Base-by-base conservation (phyloP, 306 rosid species). In the Dalbergia cochinchinensis region DNA sequence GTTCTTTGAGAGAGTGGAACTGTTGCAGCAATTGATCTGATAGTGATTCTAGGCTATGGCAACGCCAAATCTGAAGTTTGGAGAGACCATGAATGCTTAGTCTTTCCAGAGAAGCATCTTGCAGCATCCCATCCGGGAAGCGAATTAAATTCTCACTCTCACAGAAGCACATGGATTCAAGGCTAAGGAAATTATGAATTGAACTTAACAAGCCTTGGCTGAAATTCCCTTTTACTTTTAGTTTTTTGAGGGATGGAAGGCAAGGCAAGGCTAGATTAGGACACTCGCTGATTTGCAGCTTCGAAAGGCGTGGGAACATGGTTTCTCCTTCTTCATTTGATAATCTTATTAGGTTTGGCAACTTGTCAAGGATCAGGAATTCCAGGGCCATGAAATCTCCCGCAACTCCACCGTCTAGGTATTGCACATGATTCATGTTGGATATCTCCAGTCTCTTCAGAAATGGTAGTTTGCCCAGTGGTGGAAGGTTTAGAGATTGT, bases 191-290 rank as follows among this genome's bases (percentile, higher is more conserved):
- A 13, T 65, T 80, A 16, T 18, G n/a, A 13, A 73, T 65, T 42
- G 69, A 80, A 13, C 53, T 3, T 47, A 11, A 10, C 11, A 47
- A 47, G 15, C 2, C 53, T 10, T 47, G 60, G 42, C 0, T 47
- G 61, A 42, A 47, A 47, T 48, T 14, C 60, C 19, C 60, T 8
- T 1, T 7, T 11, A 54, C 48, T 5, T 0, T 5, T 11, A 73
- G 57, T 41, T 41, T 9, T 11, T 7, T 58, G 11, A 73, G 48
- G 53, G 70, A 78, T 11, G 75, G 50, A 44, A 68, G 69, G 47
- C 63, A 18, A 11, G 87, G 87, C 62, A 83, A 41, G 3, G 18
- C 26, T 18, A 83, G 44, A 10, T 69, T 42, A 12, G 86, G 80
- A 26, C 80, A 78, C 8, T 31, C 53, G n/a, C 10, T 9, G 8